These are phyloP conservation scores for Kwoniella europaea DNA, from an alignment of 768 basidiomycete genomes.

Conservation along the genomic window DNA sequence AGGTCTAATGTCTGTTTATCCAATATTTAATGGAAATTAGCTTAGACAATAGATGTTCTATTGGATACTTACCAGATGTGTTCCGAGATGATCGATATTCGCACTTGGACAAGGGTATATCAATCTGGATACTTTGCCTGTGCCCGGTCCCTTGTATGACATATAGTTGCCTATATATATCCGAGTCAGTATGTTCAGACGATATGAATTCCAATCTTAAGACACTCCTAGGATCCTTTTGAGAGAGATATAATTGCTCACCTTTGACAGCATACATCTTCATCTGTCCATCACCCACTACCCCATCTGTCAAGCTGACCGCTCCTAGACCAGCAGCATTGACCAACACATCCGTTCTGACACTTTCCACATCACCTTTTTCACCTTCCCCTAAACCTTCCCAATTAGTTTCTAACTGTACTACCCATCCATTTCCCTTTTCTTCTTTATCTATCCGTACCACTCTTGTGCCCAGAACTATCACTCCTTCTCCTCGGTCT, in stretches of 20 bases:
- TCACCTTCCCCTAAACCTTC: slow-evolving; percentile 52
- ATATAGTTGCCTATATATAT: slow-evolving; percentile 79
- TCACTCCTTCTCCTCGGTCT: slow-evolving; percentile 46
- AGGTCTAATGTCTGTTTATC: slow-evolving; percentile 66
- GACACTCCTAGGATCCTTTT: too few relatives aligned
- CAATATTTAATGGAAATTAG: background rate
- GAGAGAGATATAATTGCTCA: too few relatives aligned
- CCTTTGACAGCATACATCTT: slow-evolving; percentile 48
- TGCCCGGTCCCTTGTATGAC: slow-evolving; percentile 80
- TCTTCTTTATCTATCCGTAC: slow-evolving; percentile 77
- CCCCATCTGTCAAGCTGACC: slow-evolving; percentile 42
- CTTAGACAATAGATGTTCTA: background rate
- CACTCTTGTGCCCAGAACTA: slow-evolving; percentile 78
- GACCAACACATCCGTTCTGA: slow-evolving; percentile 76
- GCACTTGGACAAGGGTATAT: slow-evolving; percentile 84
- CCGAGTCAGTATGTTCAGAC: too few relatives aligned
- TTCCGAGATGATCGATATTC: slow-evolving; percentile 82
- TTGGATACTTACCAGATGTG: slow-evolving; percentile 66
- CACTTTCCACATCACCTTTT: slow-evolving; percentile 64
- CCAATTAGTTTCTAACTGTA: slow-evolving; percentile 72
- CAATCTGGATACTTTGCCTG: slow-evolving; percentile 70
- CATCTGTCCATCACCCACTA: slow-evolving; percentile 35
- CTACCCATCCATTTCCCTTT: slow-evolving; percentile 75
- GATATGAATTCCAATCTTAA: too few relatives aligned
- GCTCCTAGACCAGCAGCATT: slow-evolving; percentile 65